A percentile compares a stretch with the other conserved stretches of the same genome.
phyloP scores from a whole-genome alignment of 2,329 filamentous ascomycete genomes.

The Neopestalotiopsis sp. region DNA sequence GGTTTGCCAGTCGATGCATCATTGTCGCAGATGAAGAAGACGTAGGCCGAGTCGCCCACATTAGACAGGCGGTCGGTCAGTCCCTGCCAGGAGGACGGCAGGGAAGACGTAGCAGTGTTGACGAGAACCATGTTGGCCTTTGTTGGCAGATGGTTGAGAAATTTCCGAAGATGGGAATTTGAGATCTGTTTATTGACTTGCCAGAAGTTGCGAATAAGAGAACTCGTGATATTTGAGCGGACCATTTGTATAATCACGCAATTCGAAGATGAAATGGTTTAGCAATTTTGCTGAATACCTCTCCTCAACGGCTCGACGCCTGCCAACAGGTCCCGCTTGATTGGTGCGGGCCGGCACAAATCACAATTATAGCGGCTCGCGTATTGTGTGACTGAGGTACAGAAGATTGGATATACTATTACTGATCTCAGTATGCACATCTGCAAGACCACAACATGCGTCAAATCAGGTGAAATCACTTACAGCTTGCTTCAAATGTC shows the following conservation, averaged over 20 bases:
- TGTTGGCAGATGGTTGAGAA: neutral
- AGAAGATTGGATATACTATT: too few relatives aligned
- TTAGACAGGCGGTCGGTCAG: conserved; percentile 3
- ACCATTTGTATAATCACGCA: conserved; percentile 8
- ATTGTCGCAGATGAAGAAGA: conserved; percentile 16
- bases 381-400: too few relatives aligned
- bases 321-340: neutral
- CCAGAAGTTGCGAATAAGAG: neutral
- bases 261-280: conserved; percentile 6
- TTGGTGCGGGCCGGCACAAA: neutral
- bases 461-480: too few relatives aligned
- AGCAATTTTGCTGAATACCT: neutral
- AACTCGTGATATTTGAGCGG: neutral
- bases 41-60: conserved; percentile 11
- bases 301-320: neutral
- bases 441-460: too few relatives aligned
- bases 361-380: neutral
- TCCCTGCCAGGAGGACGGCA: conserved; percentile 14
- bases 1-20: conserved; percentile 11
- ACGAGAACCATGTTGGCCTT: conserved; percentile 7
- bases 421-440: too few relatives aligned
- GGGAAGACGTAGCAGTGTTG: conserved; percentile 4
- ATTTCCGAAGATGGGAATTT: neutral
- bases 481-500: too few relatives aligned
- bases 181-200: neutral